phyloP scores from a whole-genome alignment of 345 rosid genomes.

The Corymbia maculata region DNA sequence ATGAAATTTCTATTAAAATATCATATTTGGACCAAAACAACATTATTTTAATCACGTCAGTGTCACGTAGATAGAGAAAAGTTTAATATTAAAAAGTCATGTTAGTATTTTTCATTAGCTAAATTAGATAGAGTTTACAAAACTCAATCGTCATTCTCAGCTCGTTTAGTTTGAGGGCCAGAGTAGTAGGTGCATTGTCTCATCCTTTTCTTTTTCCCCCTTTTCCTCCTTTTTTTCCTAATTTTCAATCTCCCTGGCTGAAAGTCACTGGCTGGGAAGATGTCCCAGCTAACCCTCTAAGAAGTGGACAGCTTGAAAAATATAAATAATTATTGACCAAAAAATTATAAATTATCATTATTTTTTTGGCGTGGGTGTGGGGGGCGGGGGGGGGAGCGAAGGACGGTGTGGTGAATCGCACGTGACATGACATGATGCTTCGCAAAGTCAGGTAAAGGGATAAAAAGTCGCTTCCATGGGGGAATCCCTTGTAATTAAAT shows the following conservation, averaged over 20 bases:
- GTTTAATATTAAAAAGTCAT: no score
- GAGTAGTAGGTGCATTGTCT: neutral
- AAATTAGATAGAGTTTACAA: neutral
- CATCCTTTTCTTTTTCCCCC: fast-evolving
- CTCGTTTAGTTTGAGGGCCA: neutral
- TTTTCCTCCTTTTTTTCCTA: neutral
- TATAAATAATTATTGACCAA: no score
- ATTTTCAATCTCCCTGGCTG: conserved; percentile 9
- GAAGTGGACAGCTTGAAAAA: neutral
- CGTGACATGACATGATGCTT: no score
- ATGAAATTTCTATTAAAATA: no score
- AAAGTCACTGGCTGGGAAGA: neutral
- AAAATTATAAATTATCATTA: no score
- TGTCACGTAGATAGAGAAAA: neutral
- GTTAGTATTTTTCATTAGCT: fast-evolving
- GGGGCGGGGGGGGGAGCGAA: no score
- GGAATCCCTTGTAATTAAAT: neutral
- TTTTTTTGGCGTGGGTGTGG: no score
- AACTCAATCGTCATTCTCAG: neutral
- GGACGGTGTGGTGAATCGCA: no score
- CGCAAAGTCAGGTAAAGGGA: neutral
- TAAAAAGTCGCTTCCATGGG: neutral
- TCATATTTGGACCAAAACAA: fast-evolving
- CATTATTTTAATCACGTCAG: fast-evolving
- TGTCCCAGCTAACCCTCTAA: neutral